phyloP scores from a whole-genome alignment of 805 yeast genomes.

The Kazachstania viticola region DNA sequence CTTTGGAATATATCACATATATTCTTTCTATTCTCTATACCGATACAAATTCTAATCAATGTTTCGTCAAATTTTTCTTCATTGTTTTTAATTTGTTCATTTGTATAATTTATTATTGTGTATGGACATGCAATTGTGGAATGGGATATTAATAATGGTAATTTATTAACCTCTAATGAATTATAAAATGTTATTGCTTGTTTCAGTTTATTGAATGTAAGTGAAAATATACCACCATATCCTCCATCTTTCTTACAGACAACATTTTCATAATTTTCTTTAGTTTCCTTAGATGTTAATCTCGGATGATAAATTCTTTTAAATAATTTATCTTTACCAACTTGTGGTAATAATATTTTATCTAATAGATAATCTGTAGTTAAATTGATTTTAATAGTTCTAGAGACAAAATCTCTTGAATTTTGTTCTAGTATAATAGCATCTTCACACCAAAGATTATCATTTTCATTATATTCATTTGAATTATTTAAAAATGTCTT shows the following conservation, averaged over 20 bases:
- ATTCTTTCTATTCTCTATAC: constrained; percentile 61
- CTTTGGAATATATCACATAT: constrained; percentile 38
- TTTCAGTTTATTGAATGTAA: constrained; percentile 51
- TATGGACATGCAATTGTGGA: constrained; percentile 79
- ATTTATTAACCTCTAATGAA: constrained; percentile 40
- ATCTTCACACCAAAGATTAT: constrained; percentile 79
- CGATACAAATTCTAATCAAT: constrained; percentile 72
- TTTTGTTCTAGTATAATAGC: constrained; percentile 86
- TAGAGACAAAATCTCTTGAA: constrained; percentile 71
- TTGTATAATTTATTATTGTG: constrained; percentile 61
- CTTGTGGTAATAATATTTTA: constrained; percentile 34
- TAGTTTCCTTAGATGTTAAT: constrained; percentile 34
- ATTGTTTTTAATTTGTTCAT: constrained; percentile 67
- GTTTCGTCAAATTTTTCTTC: constrained; percentile 75
- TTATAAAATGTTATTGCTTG: constrained; percentile 70
- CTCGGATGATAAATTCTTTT: constrained; percentile 65
- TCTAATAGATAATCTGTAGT: constrained; percentile 43
- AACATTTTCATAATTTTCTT: constrained; percentile 56
- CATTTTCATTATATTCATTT: constrained; percentile 54
- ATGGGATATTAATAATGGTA: constrained; percentile 86
- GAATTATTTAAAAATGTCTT: constrained; percentile 28
- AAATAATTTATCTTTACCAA: constrained; percentile 33
- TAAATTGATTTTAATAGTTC: constrained; percentile 43
- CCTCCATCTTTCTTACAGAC: constrained; percentile 60
- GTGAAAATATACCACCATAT: constrained; percentile 76